These are phyloP conservation scores for Juncus inflexus DNA, from an alignment of 176 grass and related monocot genomes.

Conservation along the genomic window DNA sequence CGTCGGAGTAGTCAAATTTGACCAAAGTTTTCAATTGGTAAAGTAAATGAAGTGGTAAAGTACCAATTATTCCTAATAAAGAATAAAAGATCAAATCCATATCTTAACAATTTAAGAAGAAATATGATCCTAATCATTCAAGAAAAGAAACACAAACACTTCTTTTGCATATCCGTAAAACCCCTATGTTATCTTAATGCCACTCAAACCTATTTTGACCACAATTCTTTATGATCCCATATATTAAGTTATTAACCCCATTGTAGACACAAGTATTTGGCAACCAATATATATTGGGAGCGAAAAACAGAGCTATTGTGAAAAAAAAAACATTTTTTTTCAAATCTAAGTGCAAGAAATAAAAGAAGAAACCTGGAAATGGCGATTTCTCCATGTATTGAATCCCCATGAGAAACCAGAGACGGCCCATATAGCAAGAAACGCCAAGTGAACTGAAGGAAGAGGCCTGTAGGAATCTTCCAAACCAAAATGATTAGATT, in stretches of 20 bases:
- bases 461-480: conserved; percentile 76
- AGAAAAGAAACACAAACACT: background rate
- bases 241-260: no score
- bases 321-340: background rate
- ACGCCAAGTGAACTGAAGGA: conserved; percentile 70
- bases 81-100: background rate
- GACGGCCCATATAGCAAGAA: conserved; percentile 74
- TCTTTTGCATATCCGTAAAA: background rate
- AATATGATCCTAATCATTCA: background rate
- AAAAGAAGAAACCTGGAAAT: conserved; percentile 50
- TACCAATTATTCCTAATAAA: background rate
- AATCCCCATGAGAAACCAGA: conserved; percentile 80
- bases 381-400: conserved; percentile 73
- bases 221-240: no score
- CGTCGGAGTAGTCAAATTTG: no score
- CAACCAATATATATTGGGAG: background rate
- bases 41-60: background rate
- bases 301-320: background rate
- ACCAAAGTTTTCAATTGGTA: background rate
- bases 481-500: conserved; percentile 35
- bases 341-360: no score
- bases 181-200: background rate
- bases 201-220: no score
- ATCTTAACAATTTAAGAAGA: background rate
- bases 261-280: no score